Conservation (phyloP, 129 eudicot species). For the Escallonia herrerae region DNA sequence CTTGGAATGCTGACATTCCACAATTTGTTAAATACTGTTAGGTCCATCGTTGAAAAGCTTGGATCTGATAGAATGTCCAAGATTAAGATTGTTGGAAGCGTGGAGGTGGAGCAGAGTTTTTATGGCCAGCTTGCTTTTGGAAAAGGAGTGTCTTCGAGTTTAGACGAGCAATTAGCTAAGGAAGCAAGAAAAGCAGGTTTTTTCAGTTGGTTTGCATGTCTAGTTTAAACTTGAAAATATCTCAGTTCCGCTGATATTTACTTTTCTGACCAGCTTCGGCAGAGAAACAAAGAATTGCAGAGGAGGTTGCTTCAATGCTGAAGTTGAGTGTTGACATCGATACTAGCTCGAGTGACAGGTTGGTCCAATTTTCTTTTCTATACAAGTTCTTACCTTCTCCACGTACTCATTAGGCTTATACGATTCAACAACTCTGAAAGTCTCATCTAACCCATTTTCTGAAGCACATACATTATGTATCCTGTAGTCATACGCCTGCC, state of each 20-base stretch:
- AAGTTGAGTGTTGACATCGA: constrained; percentile 76
- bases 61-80: constrained; percentile 60
- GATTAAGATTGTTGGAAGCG: constrained; percentile 58
- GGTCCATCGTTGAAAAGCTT: constrained; percentile 74
- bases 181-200: constrained; percentile 95
- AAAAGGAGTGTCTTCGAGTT: constrained; percentile 62
- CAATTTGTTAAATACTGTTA: constrained; percentile 13
- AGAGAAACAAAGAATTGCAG: constrained; percentile 79
- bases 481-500: no score
- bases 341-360: constrained; percentile 77
- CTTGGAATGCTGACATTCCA: no score
- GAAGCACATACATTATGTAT: no score
- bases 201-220: constrained; percentile 7
- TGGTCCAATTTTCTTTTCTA: constrained; percentile 1
- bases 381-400: not conserved
- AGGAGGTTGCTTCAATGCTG: constrained; percentile 84
- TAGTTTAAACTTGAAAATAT: no score
- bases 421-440: no score
- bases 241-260: constrained; percentile 12
- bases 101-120: constrained; percentile 70
- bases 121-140: constrained; percentile 79
- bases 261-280: constrained; percentile 53
- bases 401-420: no score
- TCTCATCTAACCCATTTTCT: no score
- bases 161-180: constrained; percentile 69